Conservation (phyloP, 768 basidiomycete genomes). For the Mycena venus region DNA sequence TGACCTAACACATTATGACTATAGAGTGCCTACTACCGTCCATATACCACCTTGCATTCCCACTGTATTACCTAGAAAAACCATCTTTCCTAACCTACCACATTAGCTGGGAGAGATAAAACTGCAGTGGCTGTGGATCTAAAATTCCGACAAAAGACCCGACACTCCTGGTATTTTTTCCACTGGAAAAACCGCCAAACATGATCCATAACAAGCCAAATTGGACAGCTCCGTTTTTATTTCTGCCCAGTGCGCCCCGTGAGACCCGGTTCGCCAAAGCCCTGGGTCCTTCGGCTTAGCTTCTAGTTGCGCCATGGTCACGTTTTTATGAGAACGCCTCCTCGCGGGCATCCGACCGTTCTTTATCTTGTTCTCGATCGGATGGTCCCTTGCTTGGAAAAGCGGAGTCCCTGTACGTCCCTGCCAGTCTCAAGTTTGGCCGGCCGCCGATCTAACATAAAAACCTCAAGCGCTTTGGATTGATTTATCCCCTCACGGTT, state of each 20-base stretch:
- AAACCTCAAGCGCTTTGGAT: neutral
- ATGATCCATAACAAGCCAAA: constrained; percentile 7
- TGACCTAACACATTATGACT: constrained; percentile 12
- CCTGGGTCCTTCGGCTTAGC: constrained; percentile 29
- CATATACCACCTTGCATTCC: too few relatives aligned
- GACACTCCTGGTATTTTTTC: constrained; percentile 23
- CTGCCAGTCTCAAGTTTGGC: constrained; percentile 23
- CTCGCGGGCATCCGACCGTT: constrained; percentile 26
- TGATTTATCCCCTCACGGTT: constrained; percentile 15
- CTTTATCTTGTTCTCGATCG: constrained; percentile 30
- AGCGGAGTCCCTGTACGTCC: constrained; percentile 23
- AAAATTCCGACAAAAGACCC: constrained; percentile 12
- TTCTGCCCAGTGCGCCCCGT: constrained; percentile 7
- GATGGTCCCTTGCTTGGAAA: constrained; percentile 25
- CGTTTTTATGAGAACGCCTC: constrained; percentile 25
- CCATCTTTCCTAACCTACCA: too few relatives aligned
- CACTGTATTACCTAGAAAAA: too few relatives aligned
- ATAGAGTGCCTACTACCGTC: constrained; percentile 14
- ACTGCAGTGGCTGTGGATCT: constrained; percentile 11
- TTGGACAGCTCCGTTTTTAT: neutral
- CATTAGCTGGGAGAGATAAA: neutral
- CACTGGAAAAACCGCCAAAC: constrained; percentile 1
- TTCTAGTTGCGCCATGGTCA: constrained; percentile 25
- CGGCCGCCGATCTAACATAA: constrained; percentile 25
- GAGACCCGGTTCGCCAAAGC: constrained; percentile 22